These are phyloP conservation scores for Letharia columbiana DNA, from an alignment of 495 filamentous ascomycete species.

Conservation along the genomic window DNA sequence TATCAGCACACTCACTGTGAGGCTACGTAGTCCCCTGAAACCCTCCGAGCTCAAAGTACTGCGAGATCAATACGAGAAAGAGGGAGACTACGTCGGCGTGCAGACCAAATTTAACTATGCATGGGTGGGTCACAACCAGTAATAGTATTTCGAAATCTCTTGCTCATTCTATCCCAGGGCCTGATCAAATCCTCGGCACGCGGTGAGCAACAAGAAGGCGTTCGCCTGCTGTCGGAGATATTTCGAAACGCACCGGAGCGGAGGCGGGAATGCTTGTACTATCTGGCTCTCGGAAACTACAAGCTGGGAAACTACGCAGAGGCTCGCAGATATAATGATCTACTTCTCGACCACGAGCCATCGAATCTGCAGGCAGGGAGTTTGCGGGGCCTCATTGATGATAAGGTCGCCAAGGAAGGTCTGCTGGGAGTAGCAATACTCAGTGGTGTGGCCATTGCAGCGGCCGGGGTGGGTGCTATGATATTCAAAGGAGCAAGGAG, in stretches of 20 bases:
- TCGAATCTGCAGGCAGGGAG: conserved; percentile 82
- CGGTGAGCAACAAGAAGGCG: conserved; percentile 86
- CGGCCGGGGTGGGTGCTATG: conserved; percentile 83
- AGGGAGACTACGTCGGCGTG: conserved; percentile 89
- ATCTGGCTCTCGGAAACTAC: conserved; percentile 92
- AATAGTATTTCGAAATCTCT: background rate
- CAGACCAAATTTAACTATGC: conserved; percentile 99
- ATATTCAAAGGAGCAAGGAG: conserved; percentile 62
- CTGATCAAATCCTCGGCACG: conserved; percentile 85
- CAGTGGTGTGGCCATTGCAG: conserved; percentile 84
- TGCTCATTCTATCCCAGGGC: conserved; percentile 47
- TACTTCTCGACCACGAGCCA: conserved; percentile 80
- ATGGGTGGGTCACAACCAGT: conserved; percentile 55
- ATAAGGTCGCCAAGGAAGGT: conserved; percentile 91
- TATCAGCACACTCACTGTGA: conserved; percentile 15
- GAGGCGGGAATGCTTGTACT: conserved; percentile 94
- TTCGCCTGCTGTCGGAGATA: conserved; percentile 90
- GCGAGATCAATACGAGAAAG: conserved; percentile 87
- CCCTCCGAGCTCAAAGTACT: conserved; percentile 84
- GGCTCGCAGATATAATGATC: conserved; percentile 86
- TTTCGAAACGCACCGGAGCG: conserved; percentile 87
- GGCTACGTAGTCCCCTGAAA: conserved; percentile 61
- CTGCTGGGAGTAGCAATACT: conserved; percentile 94
- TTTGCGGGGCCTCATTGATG: conserved; percentile 78
- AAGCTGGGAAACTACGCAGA: conserved; percentile 96